Conservation (phyloP, 441 rosid genomes). For the Viola pubescens region DNA sequence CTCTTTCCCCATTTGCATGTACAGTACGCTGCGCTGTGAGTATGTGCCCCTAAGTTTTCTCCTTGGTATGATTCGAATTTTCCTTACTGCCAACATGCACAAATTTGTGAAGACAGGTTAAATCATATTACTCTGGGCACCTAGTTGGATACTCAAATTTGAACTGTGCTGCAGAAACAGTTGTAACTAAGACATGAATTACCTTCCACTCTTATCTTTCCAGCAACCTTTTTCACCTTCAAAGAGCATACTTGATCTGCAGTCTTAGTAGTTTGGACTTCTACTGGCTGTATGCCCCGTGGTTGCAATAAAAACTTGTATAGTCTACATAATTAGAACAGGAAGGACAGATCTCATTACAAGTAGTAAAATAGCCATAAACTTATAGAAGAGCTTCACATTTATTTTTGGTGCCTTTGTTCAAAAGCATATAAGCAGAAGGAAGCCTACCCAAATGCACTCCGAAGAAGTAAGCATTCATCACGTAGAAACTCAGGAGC, state of each 20-base stretch:
- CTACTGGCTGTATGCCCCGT: conserved; percentile 46
- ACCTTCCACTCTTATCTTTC: conserved; percentile 91
- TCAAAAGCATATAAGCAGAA: conserved; percentile 14
- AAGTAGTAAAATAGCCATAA: conserved; percentile 7
- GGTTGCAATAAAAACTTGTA: conserved; percentile 88
- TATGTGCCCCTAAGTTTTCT: conserved; percentile 60
- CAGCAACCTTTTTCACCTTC: conserved; percentile 57
- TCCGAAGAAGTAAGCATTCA: conserved; percentile 79
- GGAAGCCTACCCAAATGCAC: conserved; percentile 77
- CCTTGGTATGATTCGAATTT: conserved; percentile 66
- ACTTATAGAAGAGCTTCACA: conserved; percentile 1
- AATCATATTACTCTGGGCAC: too few relatives aligned
- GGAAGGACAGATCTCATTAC: conserved; percentile 13
- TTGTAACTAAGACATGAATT: conserved; percentile 4
- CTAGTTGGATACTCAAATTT: too few relatives aligned
- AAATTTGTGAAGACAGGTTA: neutral
- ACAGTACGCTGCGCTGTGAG: conserved; percentile 67
- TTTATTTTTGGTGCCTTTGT: neutral
- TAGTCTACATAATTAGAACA: conserved; percentile 36
- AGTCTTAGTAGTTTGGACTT: conserved; percentile 34
- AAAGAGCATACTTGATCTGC: conserved; percentile 38
- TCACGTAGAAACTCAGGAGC: conserved; percentile 92
- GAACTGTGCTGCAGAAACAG: too few relatives aligned
- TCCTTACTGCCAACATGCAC: conserved; percentile 53
- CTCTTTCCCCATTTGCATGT: conserved; percentile 72